A percentile compares a stretch with the other conserved stretches of the same genome.
These are phyloP conservation scores for Nevesoporus exiguus DNA, from an alignment of 768 basidiomycete species.

Conservation along the genomic window DNA sequence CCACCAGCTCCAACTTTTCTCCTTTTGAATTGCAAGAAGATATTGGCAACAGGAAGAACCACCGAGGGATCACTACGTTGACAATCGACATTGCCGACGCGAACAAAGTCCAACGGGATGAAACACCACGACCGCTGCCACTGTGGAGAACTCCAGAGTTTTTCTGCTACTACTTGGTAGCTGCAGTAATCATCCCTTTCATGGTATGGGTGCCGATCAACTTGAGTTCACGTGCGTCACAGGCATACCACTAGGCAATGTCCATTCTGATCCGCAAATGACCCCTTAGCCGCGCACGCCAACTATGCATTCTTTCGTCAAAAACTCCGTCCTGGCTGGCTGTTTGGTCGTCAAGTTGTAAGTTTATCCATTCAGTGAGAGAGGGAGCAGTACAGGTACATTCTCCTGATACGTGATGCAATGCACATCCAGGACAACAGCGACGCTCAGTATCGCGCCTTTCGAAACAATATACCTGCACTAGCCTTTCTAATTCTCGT, in stretches of 20 bases:
- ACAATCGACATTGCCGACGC: slow-evolving; percentile 56
- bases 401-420: background rate
- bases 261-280: slow-evolving; percentile 1
- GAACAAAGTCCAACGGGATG: slow-evolving; percentile 26
- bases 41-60: background rate
- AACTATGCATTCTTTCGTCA: slow-evolving; percentile 64
- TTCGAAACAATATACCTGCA: slow-evolving; percentile 74
- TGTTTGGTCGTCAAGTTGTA: slow-evolving; percentile 76
- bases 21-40: slow-evolving; percentile 18
- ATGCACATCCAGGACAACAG: slow-evolving; percentile 73
- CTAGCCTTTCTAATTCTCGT: slow-evolving; percentile 46
- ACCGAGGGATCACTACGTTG: slow-evolving; percentile 39
- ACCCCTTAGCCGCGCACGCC: slow-evolving; percentile 60
- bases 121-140: slow-evolving; percentile 35
- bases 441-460: slow-evolving; percentile 86
- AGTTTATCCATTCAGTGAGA: slow-evolving; percentile 29
- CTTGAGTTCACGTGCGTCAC: slow-evolving; percentile 68
- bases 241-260: background rate
- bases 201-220: slow-evolving; percentile 76
- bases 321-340: slow-evolving; percentile 71
- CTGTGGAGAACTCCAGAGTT: slow-evolving; percentile 86
- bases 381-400: background rate
- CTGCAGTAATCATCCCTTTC: slow-evolving; percentile 57
- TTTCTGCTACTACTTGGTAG: slow-evolving; percentile 63
- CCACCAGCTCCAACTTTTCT: slow-evolving; percentile 1